A percentile compares a stretch with the other conserved stretches of the same genome.
Evolutionary conservation across 495 filamentous ascomycete species (phyloP).

Genomic region (Talaromyces wortmannii): DNA sequence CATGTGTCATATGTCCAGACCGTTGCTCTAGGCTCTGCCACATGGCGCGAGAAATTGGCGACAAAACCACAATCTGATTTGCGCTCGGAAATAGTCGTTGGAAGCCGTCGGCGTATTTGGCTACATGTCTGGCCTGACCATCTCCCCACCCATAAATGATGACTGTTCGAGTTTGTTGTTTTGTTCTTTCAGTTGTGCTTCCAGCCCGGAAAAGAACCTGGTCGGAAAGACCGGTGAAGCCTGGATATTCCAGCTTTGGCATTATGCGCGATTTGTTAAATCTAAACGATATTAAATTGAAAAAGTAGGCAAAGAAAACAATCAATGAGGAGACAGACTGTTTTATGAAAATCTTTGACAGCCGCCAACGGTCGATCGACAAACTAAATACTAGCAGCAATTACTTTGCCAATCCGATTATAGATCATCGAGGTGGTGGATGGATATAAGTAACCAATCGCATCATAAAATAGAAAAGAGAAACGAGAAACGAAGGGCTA

Average conservation of each 20-base stretch:
- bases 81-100: conserved; percentile 38
- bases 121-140: conserved; percentile 41
- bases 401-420: no score
- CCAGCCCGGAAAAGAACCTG: neutral
- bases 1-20: conserved; percentile 38
- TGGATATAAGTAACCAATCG: no score
- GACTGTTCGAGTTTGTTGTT: neutral
- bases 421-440: no score
- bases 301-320: no score
- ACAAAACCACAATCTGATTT: conserved; percentile 40
- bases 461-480: no score
- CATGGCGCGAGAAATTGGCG: conserved; percentile 36
- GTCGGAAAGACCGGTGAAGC: neutral
- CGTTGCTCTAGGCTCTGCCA: conserved; percentile 33
- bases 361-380: no score
- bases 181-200: neutral
- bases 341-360: no score
- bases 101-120: conserved; percentile 49
- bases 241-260: neutral
- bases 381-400: no score
- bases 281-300: no score
- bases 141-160: conserved; percentile 50
- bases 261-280: no score
- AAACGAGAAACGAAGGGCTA: no score
- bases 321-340: no score